Evolutionary conservation across 257 asterid genomes (phyloP), one percentile per base, ranked within the genome.

Genomic region (Scutellaria minor): DNA sequence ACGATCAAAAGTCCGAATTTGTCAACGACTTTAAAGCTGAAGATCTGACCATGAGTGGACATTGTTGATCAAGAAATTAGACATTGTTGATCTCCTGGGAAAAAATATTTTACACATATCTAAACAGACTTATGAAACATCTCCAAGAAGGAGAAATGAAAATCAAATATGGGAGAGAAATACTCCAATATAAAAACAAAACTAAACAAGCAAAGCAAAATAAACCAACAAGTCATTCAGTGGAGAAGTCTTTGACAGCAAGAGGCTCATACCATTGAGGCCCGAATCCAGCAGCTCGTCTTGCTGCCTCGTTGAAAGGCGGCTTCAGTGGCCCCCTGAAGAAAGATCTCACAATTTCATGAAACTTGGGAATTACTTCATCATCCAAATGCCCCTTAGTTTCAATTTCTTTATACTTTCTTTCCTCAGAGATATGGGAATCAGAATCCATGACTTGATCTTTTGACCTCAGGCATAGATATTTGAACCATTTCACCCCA

Each of bases 221-320:
- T 3, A 31, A 31, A 9, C 14, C 15, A 11, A 22, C 10, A 20
- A 6, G 64, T 72, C 52, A 41, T n/a, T 68, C 70, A 47, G 65
- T 37, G 65, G 70, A 15, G 71, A 54, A 31, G 18, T 70, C 79
- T 80, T 91, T 93, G 73, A 83, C 78, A 68, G 96, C 96, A 73
- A 91, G 96, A 74, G 98, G 96, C 70, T 88, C 87, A 71, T 94
- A 94, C 98, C 98, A 94, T 70, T 83, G 88, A 78, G 96, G 93
- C 46, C 89, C 95, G 61, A 89, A 94, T 37, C 98, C 97, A 64
- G 98, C 96, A 60, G 96, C 93, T 72, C 46, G 75, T 87, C 98
- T 82, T 41, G 98, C 98, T 56, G 78, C 80, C 86, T 87, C 93
- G 11, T 94, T 94, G 77, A 94, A 94, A 62, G 98, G 97, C 46